phyloP scores from a whole-genome alignment of 2,329 filamentous ascomycete genomes.

The Fusarium abutilonis region DNA sequence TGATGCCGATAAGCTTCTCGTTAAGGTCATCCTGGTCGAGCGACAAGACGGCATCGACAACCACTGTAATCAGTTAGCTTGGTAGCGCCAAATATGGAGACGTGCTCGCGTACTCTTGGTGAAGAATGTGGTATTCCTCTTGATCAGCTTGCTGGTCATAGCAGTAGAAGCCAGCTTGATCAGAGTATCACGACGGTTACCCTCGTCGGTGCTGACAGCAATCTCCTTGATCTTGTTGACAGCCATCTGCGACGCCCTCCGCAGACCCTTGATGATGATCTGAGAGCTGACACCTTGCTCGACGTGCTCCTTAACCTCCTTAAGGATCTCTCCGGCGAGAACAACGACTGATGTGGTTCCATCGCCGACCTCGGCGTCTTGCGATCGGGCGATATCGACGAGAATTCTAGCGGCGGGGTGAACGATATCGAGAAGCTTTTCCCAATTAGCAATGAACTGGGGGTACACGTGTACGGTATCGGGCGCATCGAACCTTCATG shows the following conservation, averaged over 20 bases:
- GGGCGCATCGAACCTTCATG: slow-evolving; percentile 78
- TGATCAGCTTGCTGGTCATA: slow-evolving; percentile 99
- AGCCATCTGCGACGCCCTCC: slow-evolving; percentile 87
- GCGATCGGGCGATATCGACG: slow-evolving; percentile 96
- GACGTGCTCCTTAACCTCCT: slow-evolving; percentile 95
- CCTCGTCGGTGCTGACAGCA: slow-evolving; percentile 83
- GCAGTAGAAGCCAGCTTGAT: slow-evolving; percentile 90
- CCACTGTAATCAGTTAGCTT: slow-evolving; percentile 71
- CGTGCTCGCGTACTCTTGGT: slow-evolving; percentile 78
- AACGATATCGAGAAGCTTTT: slow-evolving; percentile 92
- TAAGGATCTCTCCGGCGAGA: slow-evolving; percentile 95
- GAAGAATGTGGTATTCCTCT: slow-evolving; percentile 96
- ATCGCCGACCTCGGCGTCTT: slow-evolving; percentile 98
- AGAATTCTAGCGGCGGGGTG: slow-evolving; percentile 97
- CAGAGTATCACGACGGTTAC: slow-evolving; percentile 86
- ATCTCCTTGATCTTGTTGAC: slow-evolving; percentile 99
- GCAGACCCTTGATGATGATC: slow-evolving; percentile 95
- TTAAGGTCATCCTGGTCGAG: slow-evolving; percentile 97
- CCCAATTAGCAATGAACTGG: slow-evolving; percentile 14
- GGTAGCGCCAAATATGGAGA: not conserved
- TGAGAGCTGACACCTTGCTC: slow-evolving; percentile 97
- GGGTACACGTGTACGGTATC: not conserved
- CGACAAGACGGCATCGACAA: slow-evolving; percentile 94
- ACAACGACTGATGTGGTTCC: slow-evolving; percentile 98
- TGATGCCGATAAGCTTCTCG: slow-evolving; percentile 97